Conservation (phyloP, 179 eudicot genomes). For the Silene coronaria region DNA sequence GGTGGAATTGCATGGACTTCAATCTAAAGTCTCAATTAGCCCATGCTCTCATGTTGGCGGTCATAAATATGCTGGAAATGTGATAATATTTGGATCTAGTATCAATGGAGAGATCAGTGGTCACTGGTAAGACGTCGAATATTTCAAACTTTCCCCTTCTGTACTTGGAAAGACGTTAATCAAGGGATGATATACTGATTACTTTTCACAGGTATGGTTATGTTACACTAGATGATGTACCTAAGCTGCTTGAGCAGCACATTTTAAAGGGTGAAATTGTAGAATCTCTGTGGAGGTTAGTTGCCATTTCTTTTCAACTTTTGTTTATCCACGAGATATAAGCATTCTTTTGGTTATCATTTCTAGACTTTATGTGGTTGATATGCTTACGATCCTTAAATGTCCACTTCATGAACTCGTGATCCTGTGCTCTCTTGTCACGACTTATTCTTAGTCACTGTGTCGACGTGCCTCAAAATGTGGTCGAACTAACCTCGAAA, state of each 20-base stretch:
- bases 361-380: not conserved
- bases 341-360: not conserved
- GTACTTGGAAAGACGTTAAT: not conserved
- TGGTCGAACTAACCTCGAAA: no score
- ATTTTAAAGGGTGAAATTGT: constrained; percentile 78
- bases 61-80: constrained; percentile 93
- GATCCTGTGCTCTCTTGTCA: no score
- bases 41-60: constrained; percentile 98
- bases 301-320: constrained; percentile 4
- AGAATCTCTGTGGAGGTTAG: constrained; percentile 84
- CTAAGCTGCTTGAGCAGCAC: constrained; percentile 81
- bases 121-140: constrained; percentile 59
- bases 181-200: not conserved
- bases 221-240: constrained; percentile 83
- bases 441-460: no score
- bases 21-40: constrained; percentile 73
- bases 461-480: no score
- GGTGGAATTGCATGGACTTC: constrained; percentile 64
- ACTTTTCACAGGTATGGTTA: constrained; percentile 72
- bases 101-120: constrained; percentile 53
- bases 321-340: constrained; percentile 4
- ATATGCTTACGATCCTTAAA: no score
- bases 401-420: no score
- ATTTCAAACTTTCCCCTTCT: not conserved
- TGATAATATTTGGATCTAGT: constrained; percentile 70